A percentile compares a stretch with the other conserved stretches of the same genome.
Conservation (phyloP, 2,329 filamentous ascomycete species). For the Cadophora sp. region DNA sequence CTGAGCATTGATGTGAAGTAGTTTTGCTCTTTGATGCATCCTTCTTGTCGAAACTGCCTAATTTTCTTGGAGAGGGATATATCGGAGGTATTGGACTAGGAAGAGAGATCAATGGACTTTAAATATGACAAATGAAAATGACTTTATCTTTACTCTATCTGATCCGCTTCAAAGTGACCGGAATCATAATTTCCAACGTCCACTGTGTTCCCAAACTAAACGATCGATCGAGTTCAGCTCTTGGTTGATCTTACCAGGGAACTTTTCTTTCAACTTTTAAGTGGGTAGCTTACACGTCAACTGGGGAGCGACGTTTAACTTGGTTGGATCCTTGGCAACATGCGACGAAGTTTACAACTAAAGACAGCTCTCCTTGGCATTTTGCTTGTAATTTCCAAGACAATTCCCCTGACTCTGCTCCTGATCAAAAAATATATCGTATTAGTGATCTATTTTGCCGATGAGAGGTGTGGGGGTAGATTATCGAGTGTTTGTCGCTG, state of each 20-base stretch:
- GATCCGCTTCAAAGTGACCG: background rate
- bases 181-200: background rate
- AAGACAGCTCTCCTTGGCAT: too few relatives aligned
- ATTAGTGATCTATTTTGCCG: background rate
- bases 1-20: background rate
- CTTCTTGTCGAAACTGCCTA: background rate
- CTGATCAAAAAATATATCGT: too few relatives aligned
- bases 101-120: background rate
- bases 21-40: background rate
- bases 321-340: background rate
- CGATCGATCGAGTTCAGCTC: background rate
- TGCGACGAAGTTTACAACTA: too few relatives aligned
- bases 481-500: too few relatives aligned
- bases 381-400: too few relatives aligned
- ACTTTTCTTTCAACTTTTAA: background rate
- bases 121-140: background rate
- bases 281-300: slow-evolving; percentile 3
- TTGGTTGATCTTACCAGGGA: background rate
- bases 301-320: background rate
- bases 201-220: background rate
- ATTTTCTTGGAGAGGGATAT: background rate
- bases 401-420: too few relatives aligned
- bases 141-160: background rate
- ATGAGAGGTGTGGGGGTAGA: too few relatives aligned
- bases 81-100: slow-evolving; percentile 1